These are phyloP conservation scores for Magnaporthiopsis incrustans DNA, from an alignment of 2,329 filamentous ascomycete genomes.

Conservation along the genomic window DNA sequence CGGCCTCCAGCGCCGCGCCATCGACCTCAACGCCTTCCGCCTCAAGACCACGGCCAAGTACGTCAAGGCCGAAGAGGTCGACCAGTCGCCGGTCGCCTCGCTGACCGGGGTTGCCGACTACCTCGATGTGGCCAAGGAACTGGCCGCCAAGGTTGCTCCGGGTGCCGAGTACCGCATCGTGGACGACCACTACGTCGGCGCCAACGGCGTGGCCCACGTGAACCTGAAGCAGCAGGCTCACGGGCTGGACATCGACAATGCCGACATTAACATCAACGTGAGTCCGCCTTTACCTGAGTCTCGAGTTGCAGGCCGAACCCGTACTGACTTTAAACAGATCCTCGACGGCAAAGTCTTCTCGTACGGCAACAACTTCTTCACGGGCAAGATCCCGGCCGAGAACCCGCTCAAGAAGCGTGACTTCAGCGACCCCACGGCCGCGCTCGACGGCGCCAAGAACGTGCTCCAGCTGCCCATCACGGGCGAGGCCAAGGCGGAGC, in stretches of 20 bases:
- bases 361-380: slow-evolving; percentile 41
- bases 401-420: slow-evolving; percentile 31
- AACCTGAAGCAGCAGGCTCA: slow-evolving; percentile 52
- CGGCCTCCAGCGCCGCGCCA: slow-evolving; percentile 22
- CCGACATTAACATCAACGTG: slow-evolving; percentile 53
- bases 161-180: slow-evolving; percentile 40
- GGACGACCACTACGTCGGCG: slow-evolving; percentile 44
- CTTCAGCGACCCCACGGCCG: slow-evolving; percentile 33
- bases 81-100: slow-evolving; percentile 16
- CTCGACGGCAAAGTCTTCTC: slow-evolving; percentile 48
- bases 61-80: slow-evolving; percentile 20
- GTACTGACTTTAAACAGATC: no score
- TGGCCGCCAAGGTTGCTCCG: slow-evolving; percentile 30
- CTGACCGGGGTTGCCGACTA: slow-evolving; percentile 27
- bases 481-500: slow-evolving; percentile 29
- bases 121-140: slow-evolving; percentile 34
- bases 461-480: slow-evolving; percentile 32
- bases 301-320: no score
- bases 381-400: slow-evolving; percentile 32
- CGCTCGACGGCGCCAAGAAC: slow-evolving; percentile 31
- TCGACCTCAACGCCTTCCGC: slow-evolving; percentile 25
- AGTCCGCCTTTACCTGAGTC: slow-evolving; percentile 17
- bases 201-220: slow-evolving; percentile 47
- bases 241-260: slow-evolving; percentile 52
- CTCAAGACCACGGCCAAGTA: slow-evolving; percentile 22